Conservation (phyloP, 345 rosid species). For the Mangifera indica region DNA sequence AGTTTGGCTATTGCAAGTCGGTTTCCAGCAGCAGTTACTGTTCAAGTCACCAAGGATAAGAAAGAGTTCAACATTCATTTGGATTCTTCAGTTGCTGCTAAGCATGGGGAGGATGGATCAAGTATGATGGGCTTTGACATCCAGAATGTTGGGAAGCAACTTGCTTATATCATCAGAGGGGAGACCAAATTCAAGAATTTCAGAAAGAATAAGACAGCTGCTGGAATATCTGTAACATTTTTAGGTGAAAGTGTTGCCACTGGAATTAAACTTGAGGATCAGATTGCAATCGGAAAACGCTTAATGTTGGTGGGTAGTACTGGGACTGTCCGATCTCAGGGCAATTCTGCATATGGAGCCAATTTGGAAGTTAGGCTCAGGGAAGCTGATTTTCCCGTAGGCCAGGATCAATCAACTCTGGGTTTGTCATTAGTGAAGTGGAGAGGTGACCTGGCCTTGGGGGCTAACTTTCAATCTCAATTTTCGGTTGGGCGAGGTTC, state of each 20-base stretch:
- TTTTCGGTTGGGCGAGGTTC: conserved; percentile 69
- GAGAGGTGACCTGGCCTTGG: conserved; percentile 89
- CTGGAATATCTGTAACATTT: conserved; percentile 76
- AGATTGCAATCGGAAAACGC: conserved; percentile 72
- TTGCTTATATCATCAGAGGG: conserved; percentile 77
- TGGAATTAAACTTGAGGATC: conserved; percentile 87
- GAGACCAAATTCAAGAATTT: conserved; percentile 82
- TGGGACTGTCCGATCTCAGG: conserved; percentile 71
- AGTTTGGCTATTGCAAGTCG: conserved; percentile 57
- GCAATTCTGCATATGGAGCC: conserved; percentile 87
- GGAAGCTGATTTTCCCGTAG: conserved; percentile 86
- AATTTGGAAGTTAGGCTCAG: conserved; percentile 79
- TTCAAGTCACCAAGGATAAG: conserved; percentile 94
- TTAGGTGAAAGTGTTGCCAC: conserved; percentile 84
- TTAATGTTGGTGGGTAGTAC: conserved; percentile 78
- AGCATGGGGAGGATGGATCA: conserved; percentile 82
- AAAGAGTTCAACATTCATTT: conserved; percentile 89
- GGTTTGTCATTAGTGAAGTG: conserved; percentile 91
- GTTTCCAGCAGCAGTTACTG: conserved; percentile 73
- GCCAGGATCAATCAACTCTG: conserved; percentile 83
- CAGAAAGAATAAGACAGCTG: conserved; percentile 67
- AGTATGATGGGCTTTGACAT: conserved; percentile 94
- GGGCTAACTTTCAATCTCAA: conserved; percentile 90
- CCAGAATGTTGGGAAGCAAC: conserved; percentile 93
- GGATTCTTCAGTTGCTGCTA: conserved; percentile 79